These are phyloP conservation scores for Neonothopanus nambi DNA, from an alignment of 1,284 basidiomycete species.

Conservation along the genomic window DNA sequence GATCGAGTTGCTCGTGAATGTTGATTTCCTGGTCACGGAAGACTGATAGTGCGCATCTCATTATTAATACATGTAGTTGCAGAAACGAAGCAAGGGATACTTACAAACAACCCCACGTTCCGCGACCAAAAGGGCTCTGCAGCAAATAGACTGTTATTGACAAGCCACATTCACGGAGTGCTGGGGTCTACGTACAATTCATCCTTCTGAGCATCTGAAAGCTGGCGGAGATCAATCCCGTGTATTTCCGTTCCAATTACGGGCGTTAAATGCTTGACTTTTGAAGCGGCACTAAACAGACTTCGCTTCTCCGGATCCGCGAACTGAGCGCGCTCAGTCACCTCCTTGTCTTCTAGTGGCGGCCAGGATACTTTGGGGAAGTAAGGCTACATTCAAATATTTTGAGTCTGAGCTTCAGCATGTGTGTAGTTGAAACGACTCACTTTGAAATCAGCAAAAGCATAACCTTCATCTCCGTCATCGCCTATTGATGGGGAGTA, in stretches of 20 bases:
- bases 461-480: conserved; percentile 52
- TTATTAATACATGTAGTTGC: too few relatives aligned
- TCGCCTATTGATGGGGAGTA: conserved; percentile 60
- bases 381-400: conserved; percentile 44
- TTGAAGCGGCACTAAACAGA: conserved; percentile 56
- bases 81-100: conserved; percentile 27
- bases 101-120: conserved; percentile 71
- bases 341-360: conserved; percentile 56
- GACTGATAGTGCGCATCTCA: conserved; percentile 43
- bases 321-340: conserved; percentile 62
- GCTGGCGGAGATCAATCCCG: conserved; percentile 64
- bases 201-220: conserved; percentile 62
- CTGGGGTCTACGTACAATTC: conserved; percentile 48
- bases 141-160: conserved; percentile 10
- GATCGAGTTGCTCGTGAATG: conserved; percentile 70
- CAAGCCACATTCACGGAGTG: neutral
- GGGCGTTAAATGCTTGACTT: conserved; percentile 62
- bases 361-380: conserved; percentile 68
- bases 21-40: conserved; percentile 72
- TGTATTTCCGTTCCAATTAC: conserved; percentile 64
- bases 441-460: conserved; percentile 64
- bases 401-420: neutral
- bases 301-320: conserved; percentile 63
- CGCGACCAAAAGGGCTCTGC: conserved; percentile 64
- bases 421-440: conserved; percentile 11